Conservation (phyloP, 2,329 filamentous ascomycete genomes). For the Didymella arachidicola region DNA sequence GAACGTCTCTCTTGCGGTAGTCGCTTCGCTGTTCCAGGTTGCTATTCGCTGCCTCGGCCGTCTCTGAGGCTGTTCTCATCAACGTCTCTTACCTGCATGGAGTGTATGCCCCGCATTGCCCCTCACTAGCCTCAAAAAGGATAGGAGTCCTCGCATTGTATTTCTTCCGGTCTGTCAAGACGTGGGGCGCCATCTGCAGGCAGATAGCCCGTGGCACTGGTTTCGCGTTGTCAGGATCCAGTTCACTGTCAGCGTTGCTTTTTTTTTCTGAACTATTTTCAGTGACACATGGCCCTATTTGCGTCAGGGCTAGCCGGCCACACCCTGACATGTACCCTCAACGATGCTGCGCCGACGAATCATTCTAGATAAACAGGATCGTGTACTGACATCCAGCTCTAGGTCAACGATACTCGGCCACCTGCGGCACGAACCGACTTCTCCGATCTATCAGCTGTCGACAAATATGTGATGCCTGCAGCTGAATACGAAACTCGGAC, state of each 20-base stretch:
- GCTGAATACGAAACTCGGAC: slow-evolving; percentile 84
- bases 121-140: slow-evolving; percentile 18
- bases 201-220: background rate
- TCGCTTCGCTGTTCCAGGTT: slow-evolving; percentile 8
- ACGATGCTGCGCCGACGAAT: slow-evolving; percentile 27
- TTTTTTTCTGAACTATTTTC: slow-evolving; percentile 2
- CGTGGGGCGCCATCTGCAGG: slow-evolving; percentile 2
- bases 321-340: slow-evolving; percentile 2
- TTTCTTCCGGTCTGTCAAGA: background rate
- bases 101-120: slow-evolving; percentile 32
- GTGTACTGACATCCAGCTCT: slow-evolving; percentile 33
- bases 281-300: background rate
- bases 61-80: slow-evolving; percentile 29
- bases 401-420: slow-evolving; percentile 85
- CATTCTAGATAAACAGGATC: slow-evolving; percentile 22
- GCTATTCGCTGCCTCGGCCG: slow-evolving; percentile 27
- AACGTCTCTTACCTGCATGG: slow-evolving; percentile 20
- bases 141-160: background rate
- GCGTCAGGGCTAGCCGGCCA: background rate
- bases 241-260: slow-evolving; percentile 1
- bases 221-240: background rate
- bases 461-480: slow-evolving; percentile 89
- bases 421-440: slow-evolving; percentile 78
- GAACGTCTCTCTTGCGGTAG: slow-evolving; percentile 1
- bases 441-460: slow-evolving; percentile 79